These are phyloP conservation scores for Flagelloscypha sp. DNA, from an alignment of 768 basidiomycete genomes.

Conservation along the genomic window DNA sequence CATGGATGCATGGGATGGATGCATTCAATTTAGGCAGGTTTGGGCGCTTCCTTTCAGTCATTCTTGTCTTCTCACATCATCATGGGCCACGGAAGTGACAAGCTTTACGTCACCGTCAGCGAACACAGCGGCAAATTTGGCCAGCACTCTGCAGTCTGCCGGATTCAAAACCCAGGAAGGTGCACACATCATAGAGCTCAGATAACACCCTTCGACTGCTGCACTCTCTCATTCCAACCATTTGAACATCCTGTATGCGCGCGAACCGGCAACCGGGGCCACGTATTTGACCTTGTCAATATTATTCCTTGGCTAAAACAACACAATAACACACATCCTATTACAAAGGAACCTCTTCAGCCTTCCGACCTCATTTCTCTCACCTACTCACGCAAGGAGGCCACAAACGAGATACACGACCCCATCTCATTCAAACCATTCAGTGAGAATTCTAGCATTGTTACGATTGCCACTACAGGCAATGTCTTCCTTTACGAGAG, in stretches of 20 bases:
- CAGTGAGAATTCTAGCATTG: conserved; percentile 92
- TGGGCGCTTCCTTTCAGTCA: no score
- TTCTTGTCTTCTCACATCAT: conserved; percentile 12
- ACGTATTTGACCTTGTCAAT: conserved; percentile 83
- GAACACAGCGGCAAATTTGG: conserved; percentile 79
- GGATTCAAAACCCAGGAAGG: conserved; percentile 67
- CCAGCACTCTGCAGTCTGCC: conserved; percentile 70
- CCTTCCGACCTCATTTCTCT: conserved; percentile 73
- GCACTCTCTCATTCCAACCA: conserved; percentile 84
- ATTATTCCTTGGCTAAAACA: conserved; percentile 94
- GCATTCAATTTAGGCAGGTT: no score
- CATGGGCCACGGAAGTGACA: conserved; percentile 85
- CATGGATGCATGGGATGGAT: no score
- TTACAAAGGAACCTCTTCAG: conserved; percentile 62
- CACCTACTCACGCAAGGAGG: conserved; percentile 72
- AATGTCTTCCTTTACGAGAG: conserved; percentile 94
- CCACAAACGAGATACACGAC: conserved; percentile 84
- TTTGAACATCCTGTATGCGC: conserved; percentile 86
- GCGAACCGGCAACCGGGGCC: conserved; percentile 62
- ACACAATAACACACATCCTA: conserved; percentile 73
- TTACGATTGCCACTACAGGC: conserved; percentile 81
- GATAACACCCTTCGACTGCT: conserved; percentile 80
- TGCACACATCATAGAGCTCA: conserved; percentile 51
- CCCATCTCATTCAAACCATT: conserved; percentile 98
- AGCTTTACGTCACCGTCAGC: conserved; percentile 83